A percentile compares a stretch with the other conserved stretches of the same genome.
phyloP scores from a whole-genome alignment of 2,329 filamentous ascomycete species.

The Rhexocercosporidium sp. region DNA sequence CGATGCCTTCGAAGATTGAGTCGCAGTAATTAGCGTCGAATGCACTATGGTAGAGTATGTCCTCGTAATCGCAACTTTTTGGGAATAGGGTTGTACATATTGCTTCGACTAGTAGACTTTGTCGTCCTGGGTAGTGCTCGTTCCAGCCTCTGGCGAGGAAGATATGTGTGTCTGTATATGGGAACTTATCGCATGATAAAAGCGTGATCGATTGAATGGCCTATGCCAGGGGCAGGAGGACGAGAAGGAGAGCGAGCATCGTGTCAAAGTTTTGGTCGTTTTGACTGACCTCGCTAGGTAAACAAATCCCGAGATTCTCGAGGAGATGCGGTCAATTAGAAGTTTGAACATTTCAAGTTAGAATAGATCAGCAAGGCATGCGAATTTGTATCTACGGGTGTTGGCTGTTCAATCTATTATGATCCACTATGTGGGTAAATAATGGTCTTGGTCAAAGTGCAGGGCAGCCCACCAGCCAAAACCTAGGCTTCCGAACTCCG shows the following conservation, averaged over 20 bases:
- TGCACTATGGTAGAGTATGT: conserved; percentile 39
- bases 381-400: neutral
- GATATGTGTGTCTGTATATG: conserved; percentile 16
- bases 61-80: conserved; percentile 40
- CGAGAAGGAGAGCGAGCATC: neutral
- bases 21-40: conserved; percentile 43
- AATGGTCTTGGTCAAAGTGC: neutral
- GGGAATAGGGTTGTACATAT: conserved; percentile 37
- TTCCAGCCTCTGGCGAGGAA: conserved; percentile 40
- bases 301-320: neutral
- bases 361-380: neutral
- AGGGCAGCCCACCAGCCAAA: neutral
- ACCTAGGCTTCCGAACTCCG: neutral
- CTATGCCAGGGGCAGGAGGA: too few relatives aligned
- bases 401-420: neutral
- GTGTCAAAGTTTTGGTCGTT: too few relatives aligned
- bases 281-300: too few relatives aligned
- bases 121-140: conserved; percentile 45
- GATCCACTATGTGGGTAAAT: neutral
- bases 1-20: conserved; percentile 45
- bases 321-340: neutral
- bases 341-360: neutral
- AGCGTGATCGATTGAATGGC: too few relatives aligned
- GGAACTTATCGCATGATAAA: neutral
- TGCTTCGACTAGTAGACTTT: conserved; percentile 40